Conservation (phyloP, 768 basidiomycete genomes). For the Phylloporus sp. region DNA sequence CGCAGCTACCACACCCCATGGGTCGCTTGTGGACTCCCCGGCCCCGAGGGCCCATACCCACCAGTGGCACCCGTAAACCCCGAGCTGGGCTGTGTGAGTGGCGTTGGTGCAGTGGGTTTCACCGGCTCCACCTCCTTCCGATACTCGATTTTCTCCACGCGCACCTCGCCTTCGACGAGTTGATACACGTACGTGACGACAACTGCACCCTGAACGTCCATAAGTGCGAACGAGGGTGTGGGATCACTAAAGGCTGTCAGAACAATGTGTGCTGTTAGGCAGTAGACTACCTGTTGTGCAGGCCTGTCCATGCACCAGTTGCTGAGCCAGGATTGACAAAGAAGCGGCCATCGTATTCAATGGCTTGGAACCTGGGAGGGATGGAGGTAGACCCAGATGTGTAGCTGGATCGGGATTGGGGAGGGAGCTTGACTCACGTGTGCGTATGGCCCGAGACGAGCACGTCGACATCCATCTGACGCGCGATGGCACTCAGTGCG, state of each 20-base stretch:
- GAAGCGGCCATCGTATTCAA: constrained; percentile 87
- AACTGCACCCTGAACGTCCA: constrained; percentile 97
- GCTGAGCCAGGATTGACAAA: constrained; percentile 96
- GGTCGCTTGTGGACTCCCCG: constrained; percentile 24
- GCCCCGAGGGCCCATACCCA: constrained; percentile 19
- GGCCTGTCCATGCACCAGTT: constrained; percentile 89
- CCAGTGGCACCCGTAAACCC: constrained; percentile 27
- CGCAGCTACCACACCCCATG: constrained; percentile 27
- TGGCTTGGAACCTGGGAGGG: constrained; percentile 76
- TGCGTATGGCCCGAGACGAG: constrained; percentile 93
- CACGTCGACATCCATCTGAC: constrained; percentile 98
- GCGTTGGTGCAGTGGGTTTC: constrained; percentile 26
- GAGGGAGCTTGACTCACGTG: constrained; percentile 55
- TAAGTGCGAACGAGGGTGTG: constrained; percentile 91
- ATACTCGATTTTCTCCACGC: constrained; percentile 90
- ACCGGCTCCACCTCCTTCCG: constrained; percentile 53
- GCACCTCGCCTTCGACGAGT: constrained; percentile 87
- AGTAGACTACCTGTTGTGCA: constrained; percentile 9
- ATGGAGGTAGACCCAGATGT: no score
- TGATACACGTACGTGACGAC: constrained; percentile 98
- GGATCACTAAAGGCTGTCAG: constrained; percentile 54
- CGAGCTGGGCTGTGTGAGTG: constrained; percentile 30
- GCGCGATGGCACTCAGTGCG: constrained; percentile 79
- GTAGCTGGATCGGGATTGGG: no score
- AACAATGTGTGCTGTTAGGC: neutral